Evolutionary conservation across 73 alveolate genomes (phyloP).

Genomic region (Paramecium pentaurelia): DNA sequence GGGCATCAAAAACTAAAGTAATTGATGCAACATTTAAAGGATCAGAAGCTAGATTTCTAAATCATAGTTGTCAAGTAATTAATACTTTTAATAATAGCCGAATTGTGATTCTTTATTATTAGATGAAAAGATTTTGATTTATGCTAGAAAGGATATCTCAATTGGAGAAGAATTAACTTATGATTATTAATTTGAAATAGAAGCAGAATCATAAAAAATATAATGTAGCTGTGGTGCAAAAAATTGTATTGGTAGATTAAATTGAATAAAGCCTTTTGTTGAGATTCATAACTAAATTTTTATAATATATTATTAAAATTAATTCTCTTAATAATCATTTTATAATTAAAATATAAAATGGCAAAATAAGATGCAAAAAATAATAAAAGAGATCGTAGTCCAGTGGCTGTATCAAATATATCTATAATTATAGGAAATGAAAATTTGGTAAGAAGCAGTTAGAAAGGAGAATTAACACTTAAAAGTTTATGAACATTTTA

Average conservation of each 20-base stretch:
- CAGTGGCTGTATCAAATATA: background rate
- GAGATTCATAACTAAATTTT: background rate
- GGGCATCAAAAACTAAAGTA: constrained; percentile 86
- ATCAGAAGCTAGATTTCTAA: constrained; percentile 90
- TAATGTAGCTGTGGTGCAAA: constrained; percentile 94
- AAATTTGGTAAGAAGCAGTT: constrained; percentile 47
- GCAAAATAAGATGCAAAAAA: background rate
- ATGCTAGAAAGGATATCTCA: constrained; percentile 85
- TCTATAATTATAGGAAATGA: constrained; percentile 51
- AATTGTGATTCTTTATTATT: constrained; percentile 91
- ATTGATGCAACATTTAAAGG: constrained; percentile 97
- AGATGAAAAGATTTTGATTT: constrained; percentile 89
- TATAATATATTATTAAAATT: background rate
- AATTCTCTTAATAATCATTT: background rate
- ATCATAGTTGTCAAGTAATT: constrained; percentile 92
- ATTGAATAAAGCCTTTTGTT: constrained; percentile 62
- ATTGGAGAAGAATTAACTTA: constrained; percentile 95
- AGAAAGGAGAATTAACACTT: constrained; percentile 48
- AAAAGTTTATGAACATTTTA: constrained; percentile 54
- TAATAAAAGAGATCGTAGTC: background rate
- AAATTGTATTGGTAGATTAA: constrained; percentile 90
- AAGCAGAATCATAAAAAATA: constrained; percentile 82
- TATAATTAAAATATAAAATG: background rate
- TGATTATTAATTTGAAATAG: constrained; percentile 92
- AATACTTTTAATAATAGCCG: constrained; percentile 30